Conservation (phyloP, 2,329 filamentous ascomycete genomes). For the Pseudopyricularia cyperi region DNA sequence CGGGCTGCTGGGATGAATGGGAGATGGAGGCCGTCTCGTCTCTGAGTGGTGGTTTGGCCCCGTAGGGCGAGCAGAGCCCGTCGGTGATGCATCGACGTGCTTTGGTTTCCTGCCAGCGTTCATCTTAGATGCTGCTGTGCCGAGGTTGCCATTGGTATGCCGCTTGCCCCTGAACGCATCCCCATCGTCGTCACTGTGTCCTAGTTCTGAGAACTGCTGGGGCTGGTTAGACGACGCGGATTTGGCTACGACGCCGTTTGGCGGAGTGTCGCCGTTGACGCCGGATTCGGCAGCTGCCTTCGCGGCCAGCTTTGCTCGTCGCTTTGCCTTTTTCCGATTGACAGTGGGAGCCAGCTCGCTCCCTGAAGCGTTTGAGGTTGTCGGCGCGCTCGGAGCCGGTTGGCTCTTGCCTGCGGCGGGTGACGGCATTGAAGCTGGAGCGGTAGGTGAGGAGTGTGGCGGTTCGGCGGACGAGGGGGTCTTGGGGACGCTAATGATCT, state of each 20-base stretch:
- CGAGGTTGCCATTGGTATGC: conserved; percentile 16
- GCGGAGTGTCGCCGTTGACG: conserved; percentile 6
- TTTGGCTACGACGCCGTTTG: not conserved
- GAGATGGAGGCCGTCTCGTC: not conserved
- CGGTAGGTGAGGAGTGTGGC: conserved; percentile 39
- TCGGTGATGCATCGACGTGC: conserved; percentile 29
- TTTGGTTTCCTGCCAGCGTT: conserved; percentile 61
- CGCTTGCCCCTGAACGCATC: conserved; percentile 24
- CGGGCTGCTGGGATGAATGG: conserved; percentile 3
- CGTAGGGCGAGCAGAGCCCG: conserved; percentile 1
- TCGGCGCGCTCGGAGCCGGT: not conserved
- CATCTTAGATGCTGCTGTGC: conserved; percentile 22
- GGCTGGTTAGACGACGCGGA: conserved; percentile 25
- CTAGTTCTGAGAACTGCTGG: conserved; percentile 21
- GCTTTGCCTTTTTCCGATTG: conserved; percentile 93
- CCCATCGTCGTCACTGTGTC: conserved; percentile 43
- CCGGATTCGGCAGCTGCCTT: conserved; percentile 40
- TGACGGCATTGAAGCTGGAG: conserved; percentile 17
- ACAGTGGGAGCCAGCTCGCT: conserved; percentile 26
- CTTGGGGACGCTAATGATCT: conserved; percentile 55
- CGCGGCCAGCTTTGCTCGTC: conserved; percentile 72
- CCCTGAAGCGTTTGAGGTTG: not conserved
- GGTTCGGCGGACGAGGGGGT: conserved; percentile 34
- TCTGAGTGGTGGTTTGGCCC: conserved; percentile 6
- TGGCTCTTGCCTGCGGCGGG: conserved; percentile 8